A percentile compares a stretch with the other conserved stretches of the same genome.
Conservation (phyloP, 2,329 filamentous ascomycete species). For the Dactylonectria estremocensis region DNA sequence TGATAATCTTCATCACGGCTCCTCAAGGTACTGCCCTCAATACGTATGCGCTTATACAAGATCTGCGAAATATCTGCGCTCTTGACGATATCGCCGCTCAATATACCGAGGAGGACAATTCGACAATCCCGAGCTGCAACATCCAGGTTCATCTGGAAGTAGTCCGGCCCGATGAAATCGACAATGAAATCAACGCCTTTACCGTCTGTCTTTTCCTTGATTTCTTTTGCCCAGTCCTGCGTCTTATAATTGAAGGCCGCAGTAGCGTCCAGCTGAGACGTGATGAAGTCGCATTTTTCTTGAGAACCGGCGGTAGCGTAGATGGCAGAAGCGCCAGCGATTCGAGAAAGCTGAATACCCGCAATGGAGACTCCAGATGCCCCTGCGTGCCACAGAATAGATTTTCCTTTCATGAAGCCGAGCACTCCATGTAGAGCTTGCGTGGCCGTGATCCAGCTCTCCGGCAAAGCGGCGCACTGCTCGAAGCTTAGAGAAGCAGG, state of each 20-base stretch:
- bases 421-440: constrained; percentile 92
- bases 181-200: constrained; percentile 89
- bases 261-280: constrained; percentile 81
- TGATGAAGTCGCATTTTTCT: constrained; percentile 86
- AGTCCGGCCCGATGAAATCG: constrained; percentile 85
- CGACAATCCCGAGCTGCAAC: constrained; percentile 81
- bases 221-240: constrained; percentile 80
- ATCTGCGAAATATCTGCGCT: constrained; percentile 81
- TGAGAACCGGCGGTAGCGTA: constrained; percentile 87
- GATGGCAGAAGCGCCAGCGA: constrained; percentile 77
- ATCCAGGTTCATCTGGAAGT: constrained; percentile 86
- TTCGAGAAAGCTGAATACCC: constrained; percentile 84
- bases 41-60: constrained; percentile 81
- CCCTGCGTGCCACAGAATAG: constrained; percentile 92
- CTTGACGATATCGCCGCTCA: constrained; percentile 82
- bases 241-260: constrained; percentile 88
- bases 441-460: constrained; percentile 93
- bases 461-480: constrained; percentile 85
- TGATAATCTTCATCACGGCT: constrained; percentile 88
- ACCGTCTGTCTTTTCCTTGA: constrained; percentile 79
- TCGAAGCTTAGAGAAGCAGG: constrained; percentile 80
- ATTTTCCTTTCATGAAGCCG: constrained; percentile 78
- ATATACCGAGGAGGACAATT: constrained; percentile 81
- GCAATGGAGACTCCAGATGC: constrained; percentile 91
- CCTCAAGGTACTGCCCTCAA: constrained; percentile 87